A percentile compares a stretch with the other conserved stretches of the same genome.
Evolutionary conservation across 2,329 filamentous ascomycete genomes (phyloP).

Genomic region (Dothideomycetidae sp.): DNA sequence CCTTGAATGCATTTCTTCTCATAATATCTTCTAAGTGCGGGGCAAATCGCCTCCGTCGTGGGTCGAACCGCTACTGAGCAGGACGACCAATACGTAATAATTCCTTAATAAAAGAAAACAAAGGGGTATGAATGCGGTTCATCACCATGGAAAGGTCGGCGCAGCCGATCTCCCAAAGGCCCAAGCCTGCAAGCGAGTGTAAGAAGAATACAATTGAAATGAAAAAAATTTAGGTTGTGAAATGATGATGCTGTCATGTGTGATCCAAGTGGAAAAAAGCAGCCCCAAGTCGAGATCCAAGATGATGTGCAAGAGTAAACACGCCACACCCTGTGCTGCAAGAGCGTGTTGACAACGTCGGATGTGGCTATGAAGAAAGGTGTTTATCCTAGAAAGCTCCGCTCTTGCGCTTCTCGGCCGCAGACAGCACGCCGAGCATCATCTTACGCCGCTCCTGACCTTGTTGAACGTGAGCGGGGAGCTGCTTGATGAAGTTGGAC

Average conservation of each 20-base stretch:
- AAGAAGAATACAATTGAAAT: not conserved
- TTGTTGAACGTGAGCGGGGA: conserved; percentile 19
- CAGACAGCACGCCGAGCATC: conserved; percentile 73
- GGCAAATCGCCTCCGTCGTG: not conserved
- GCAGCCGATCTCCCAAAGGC: not conserved
- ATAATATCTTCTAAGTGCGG: not conserved
- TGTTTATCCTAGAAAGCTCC: conserved; percentile 44
- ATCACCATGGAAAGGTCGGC: not conserved
- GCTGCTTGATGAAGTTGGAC: conserved; percentile 18
- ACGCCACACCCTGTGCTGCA: no score
- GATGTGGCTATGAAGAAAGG: no score
- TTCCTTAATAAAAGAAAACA: not conserved
- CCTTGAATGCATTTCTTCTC: not conserved
- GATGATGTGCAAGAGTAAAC: not conserved
- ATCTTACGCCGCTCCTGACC: conserved; percentile 50
- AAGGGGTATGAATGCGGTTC: not conserved
- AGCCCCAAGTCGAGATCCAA: not conserved
- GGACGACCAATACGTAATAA: not conserved
- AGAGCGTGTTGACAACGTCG: no score
- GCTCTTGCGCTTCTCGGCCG: conserved; percentile 79
- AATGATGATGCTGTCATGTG: no score
- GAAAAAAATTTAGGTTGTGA: not conserved
- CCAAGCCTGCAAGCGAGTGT: not conserved
- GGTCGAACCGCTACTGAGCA: not conserved
- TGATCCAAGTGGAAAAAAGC: not conserved